Percentiles rank a stretch among this genome's conserved stretches.
phyloP scores from a whole-genome alignment of 495 filamentous ascomycete genomes.

The Penicillium ochrochloron region DNA sequence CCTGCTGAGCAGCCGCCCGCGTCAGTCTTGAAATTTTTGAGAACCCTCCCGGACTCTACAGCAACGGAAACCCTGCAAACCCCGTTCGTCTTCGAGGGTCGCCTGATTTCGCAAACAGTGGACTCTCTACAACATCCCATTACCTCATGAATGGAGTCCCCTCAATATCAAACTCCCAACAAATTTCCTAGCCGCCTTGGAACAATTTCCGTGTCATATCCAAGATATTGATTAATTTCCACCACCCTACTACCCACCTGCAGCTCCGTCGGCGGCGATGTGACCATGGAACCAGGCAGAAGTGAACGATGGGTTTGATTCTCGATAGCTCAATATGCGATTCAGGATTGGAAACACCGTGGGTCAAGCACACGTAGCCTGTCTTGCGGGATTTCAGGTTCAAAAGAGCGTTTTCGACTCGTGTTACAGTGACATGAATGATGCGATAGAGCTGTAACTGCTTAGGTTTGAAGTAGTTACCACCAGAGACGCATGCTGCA shows the following conservation, averaged over 20 bases:
- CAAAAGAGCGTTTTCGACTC: background rate
- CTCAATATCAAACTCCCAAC: background rate
- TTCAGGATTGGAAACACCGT: background rate
- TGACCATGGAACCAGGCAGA: conserved; percentile 11
- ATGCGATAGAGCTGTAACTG: background rate
- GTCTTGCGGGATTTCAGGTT: background rate
- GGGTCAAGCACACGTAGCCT: background rate
- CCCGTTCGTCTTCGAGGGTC: background rate
- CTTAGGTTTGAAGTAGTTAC: conserved; percentile 16
- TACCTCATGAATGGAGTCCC: background rate
- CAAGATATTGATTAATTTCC: conserved; percentile 5
- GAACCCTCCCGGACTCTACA: background rate
- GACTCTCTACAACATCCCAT: background rate
- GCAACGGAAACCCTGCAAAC: background rate
- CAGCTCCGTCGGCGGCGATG: background rate
- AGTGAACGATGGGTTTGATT: background rate
- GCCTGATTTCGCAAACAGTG: background rate
- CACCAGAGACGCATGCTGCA: conserved; percentile 14
- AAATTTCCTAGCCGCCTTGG: background rate
- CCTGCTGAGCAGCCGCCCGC: background rate
- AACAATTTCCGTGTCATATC: background rate
- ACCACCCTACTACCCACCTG: background rate
- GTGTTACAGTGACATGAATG: background rate
- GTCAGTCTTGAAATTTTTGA: background rate
- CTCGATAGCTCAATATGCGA: background rate